Evolutionary conservation across 202 grass and related monocot species (phyloP).

Genomic region (Schoenoplectus triqueter): DNA sequence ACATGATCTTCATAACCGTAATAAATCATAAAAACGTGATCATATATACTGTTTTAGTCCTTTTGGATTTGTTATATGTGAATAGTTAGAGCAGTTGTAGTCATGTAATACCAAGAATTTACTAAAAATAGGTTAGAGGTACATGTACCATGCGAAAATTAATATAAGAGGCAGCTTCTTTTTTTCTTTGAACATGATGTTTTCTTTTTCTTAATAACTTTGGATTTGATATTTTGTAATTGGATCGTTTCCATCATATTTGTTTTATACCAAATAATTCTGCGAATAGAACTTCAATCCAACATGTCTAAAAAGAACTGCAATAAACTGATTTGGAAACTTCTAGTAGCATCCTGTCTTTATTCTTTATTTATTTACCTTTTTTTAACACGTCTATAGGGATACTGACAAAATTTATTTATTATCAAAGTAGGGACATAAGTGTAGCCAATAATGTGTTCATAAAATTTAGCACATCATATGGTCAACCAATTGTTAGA

Average conservation of each 20-base stretch:
- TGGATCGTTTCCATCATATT: not conserved
- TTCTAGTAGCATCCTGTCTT: slow-evolving; percentile 13
- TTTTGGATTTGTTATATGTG: too few species aligned
- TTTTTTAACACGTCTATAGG: not conserved
- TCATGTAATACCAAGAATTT: not conserved
- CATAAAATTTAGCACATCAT: not conserved
- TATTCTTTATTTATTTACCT: slow-evolving; percentile 1
- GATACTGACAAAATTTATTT: slow-evolving; percentile 4
- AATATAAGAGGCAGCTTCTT: too few species aligned
- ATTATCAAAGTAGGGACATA: not conserved
- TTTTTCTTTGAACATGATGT: not conserved
- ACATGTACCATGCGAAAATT: not conserved
- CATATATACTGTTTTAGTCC: not conserved
- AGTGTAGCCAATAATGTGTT: not conserved
- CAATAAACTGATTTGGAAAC: slow-evolving; percentile 13
- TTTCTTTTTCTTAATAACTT: not conserved
- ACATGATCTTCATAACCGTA: not conserved
- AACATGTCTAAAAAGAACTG: too few species aligned
- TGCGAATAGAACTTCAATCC: not conserved
- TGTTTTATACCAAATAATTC: not conserved
- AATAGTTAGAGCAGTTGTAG: not conserved
- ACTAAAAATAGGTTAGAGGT: not conserved
- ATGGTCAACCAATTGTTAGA: not conserved
- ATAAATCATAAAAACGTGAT: not conserved
- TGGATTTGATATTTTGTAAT: not conserved